Base-by-base conservation (phyloP, 345 rosid species). In the Ceriops decandra region DNA sequence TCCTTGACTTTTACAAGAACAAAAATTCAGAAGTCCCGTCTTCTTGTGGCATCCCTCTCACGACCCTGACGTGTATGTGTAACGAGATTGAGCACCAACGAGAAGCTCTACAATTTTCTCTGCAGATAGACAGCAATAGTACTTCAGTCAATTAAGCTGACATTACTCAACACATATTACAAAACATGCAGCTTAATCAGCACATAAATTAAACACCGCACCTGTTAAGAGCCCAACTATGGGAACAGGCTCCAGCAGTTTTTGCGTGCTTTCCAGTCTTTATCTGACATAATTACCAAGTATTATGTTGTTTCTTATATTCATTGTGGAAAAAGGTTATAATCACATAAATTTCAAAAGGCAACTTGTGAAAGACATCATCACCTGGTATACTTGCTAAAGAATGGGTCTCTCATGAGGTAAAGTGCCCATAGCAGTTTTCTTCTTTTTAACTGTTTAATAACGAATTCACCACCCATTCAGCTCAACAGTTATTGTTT, bases 361-460 rank as follows among this genome's bases (percentile, higher is more conserved):
- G 51, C 26, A 60, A 32, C n/a, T 60, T 7, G 20, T 27, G 11
- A 63, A 51, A 62, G 36, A 35, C 33, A 49, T 59, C 38, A 52
- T 5, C 66, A 87, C 99, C 89, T 90, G 58, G 93, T 92, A 72
- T 88, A 88, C 70, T 85, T 90, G 88, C 80, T 81, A 74, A 95
- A 95, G 81, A 88, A 95, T 69, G 97, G 98, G 79, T 95, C 99
- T 77, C 97, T 86, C 98, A 95, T 87, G 36, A 88, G 82, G 75
- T 92, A 92, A 63, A 95, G 82, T 59, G 97, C 98, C 97, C 97
- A 92, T 62, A 88, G 68, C 72, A 92, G 73, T 82, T 90, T 92
- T 77, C 99, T 80, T 77, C 99, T 81, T 81, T 76, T 88, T 24
- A 88, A 71, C 98, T 92, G 79, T 73, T 60, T 63, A 70, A 68